A percentile compares a stretch with the other conserved stretches of the same genome.
phyloP scores from a whole-genome alignment of 192 early-diverging fungal species.

The Borealophlyctis nickersoniae region DNA sequence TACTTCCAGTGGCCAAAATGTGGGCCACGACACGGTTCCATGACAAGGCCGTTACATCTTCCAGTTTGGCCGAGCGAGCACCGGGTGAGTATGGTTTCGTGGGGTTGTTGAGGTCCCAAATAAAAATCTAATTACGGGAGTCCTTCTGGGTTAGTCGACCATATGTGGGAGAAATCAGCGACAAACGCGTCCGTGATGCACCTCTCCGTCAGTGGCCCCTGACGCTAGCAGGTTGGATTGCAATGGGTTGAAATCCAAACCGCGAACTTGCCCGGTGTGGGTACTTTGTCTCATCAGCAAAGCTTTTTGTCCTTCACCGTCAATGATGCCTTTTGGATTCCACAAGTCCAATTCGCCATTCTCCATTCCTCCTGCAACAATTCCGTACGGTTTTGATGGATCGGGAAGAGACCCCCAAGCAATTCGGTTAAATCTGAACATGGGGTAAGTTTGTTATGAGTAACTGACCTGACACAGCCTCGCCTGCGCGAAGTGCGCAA shows the following conservation, averaged over 20 bases:
- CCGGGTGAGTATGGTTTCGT: conserved; percentile 88
- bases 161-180: too few relatives aligned
- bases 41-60: conserved; percentile 81
- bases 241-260: conserved; percentile 88
- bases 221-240: conserved; percentile 84
- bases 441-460: background rate
- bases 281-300: conserved; percentile 64
- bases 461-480: background rate
- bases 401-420: conserved; percentile 64
- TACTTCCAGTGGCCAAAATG: conserved; percentile 88
- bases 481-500: background rate
- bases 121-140: conserved; percentile 84
- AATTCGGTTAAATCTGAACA: conserved; percentile 80
- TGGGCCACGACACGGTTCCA: conserved; percentile 94
- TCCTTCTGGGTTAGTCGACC: too few relatives aligned
- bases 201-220: conserved; percentile 89
- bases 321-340: conserved; percentile 74
- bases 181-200: conserved; percentile 36
- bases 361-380: conserved; percentile 92
- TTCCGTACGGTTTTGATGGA: conserved; percentile 55
- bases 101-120: conserved; percentile 93
- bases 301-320: conserved; percentile 53
- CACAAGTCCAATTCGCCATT: conserved; percentile 89
- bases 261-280: conserved; percentile 86
- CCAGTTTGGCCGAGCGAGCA: conserved; percentile 73